Conservation (phyloP, 345 rosid genomes). For the Chamaenerion angustifolium region DNA sequence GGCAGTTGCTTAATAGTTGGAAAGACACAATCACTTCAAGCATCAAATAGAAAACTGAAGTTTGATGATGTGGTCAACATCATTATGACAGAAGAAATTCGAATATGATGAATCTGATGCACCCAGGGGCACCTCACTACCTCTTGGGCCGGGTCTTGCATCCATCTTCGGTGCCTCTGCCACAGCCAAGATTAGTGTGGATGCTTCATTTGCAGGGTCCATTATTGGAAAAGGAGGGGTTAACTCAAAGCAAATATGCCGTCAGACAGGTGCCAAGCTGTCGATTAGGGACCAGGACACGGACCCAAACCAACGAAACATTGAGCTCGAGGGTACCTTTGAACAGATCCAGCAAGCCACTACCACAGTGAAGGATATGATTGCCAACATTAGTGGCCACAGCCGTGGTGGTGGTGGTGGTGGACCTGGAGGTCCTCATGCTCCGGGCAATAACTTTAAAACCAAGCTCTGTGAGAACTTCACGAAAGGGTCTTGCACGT, state of each 20-base stretch:
- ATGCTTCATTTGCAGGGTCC: constrained; percentile 76
- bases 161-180: constrained; percentile 66
- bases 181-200: constrained; percentile 73
- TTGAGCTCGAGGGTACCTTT: constrained; percentile 76
- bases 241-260: constrained; percentile 65
- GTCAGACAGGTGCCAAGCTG: constrained; percentile 61
- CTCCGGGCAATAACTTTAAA: constrained; percentile 49
- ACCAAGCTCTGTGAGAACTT: constrained; percentile 79
- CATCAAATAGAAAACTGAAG: too few species aligned
- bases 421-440: constrained; percentile 24
- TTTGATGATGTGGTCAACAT: too few species aligned
- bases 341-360: constrained; percentile 80
- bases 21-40: too few species aligned
- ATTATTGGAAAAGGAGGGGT: constrained; percentile 81
- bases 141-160: constrained; percentile 25
- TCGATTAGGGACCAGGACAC: constrained; percentile 62
- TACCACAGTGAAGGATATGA: constrained; percentile 62
- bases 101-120: too few species aligned
- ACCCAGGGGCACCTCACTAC: neutral
- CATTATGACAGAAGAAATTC: too few species aligned
- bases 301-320: constrained; percentile 49
- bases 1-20: too few species aligned
- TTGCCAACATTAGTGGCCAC: constrained; percentile 20
- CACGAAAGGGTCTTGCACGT: constrained; percentile 65
- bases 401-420: constrained; percentile 8